Conservation (phyloP, 176 grass and related monocot genomes). For the Aegilops tauschii region DNA sequence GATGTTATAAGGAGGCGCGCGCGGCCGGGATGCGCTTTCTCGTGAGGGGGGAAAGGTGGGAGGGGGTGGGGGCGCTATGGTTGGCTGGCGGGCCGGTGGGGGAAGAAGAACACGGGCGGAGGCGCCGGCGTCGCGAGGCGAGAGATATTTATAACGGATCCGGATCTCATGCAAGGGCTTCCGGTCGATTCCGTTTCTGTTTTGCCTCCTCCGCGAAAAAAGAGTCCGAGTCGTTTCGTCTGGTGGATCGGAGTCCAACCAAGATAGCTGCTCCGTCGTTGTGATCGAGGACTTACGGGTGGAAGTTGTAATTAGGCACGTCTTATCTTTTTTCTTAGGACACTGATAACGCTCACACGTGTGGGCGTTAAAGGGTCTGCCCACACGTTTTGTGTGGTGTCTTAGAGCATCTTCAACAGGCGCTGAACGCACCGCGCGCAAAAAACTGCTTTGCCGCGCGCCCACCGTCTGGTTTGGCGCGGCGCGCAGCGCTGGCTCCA, state of each 20-base stretch:
- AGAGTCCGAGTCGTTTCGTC: not conserved
- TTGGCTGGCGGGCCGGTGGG: not conserved
- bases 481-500: too few species aligned
- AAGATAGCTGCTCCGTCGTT: too few species aligned
- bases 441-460: too few species aligned
- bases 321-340: too few species aligned
- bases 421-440: too few species aligned
- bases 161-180: not conserved
- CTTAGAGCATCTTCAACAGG: too few species aligned
- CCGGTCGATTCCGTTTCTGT: not conserved
- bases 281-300: not conserved
- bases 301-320: too few species aligned
- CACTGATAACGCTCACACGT: too few species aligned
- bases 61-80: not conserved
- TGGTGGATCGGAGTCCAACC: not conserved
- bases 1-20: not conserved
- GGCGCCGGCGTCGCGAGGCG: not conserved
- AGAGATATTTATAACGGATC: constrained; percentile 6
- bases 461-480: too few species aligned
- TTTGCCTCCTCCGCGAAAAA: not conserved
- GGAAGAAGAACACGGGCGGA: constrained; percentile 8
- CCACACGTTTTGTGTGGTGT: too few species aligned
- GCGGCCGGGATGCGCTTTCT: constrained; percentile 11
- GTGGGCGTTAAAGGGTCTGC: too few species aligned
- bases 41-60: constrained; percentile 14